Conservation (phyloP, 768 basidiomycete species). For the Thelephora aurantiotincta region DNA sequence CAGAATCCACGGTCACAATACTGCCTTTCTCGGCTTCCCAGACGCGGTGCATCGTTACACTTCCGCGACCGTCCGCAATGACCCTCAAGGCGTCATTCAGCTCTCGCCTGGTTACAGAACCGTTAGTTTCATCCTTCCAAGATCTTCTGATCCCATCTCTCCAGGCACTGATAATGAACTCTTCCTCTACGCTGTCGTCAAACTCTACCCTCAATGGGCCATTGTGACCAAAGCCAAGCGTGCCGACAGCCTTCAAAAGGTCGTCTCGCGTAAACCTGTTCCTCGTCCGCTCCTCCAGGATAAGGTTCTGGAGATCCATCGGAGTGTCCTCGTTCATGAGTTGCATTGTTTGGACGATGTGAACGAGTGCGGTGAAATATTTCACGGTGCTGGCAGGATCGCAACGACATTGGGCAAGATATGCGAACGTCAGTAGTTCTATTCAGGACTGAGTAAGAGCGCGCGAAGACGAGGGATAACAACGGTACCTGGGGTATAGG, state of each 20-base stretch:
- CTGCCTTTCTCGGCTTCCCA: constrained; percentile 43
- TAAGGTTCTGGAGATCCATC: constrained; percentile 38
- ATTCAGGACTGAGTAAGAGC: constrained; percentile 2
- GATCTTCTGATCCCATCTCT: constrained; percentile 40
- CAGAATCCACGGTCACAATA: constrained; percentile 53
- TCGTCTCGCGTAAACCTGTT: constrained; percentile 52
- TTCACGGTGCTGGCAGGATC: constrained; percentile 47
- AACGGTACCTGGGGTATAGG: constrained; percentile 44
- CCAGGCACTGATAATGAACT: constrained; percentile 63
- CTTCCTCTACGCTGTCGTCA: constrained; percentile 51
- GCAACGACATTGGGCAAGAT: constrained; percentile 71
- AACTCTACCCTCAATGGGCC: constrained; percentile 51
- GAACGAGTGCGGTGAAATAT: constrained; percentile 48
- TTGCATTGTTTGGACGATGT: constrained; percentile 35
- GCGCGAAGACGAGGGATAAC: constrained; percentile 1
- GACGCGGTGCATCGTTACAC: constrained; percentile 28
- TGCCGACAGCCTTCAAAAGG: constrained; percentile 26
- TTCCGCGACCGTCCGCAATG: constrained; percentile 50
- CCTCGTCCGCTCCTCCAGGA: constrained; percentile 46
- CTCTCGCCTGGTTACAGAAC: constrained; percentile 31
- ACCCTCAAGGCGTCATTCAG: constrained; percentile 59
- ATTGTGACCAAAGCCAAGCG: constrained; percentile 57
- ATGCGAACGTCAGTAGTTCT: constrained; percentile 72
- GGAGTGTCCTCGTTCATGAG: constrained; percentile 31
- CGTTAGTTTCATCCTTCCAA: constrained; percentile 30